Evolutionary conservation across 768 basidiomycete species (phyloP).

Genomic region (Russula virescens): DNA sequence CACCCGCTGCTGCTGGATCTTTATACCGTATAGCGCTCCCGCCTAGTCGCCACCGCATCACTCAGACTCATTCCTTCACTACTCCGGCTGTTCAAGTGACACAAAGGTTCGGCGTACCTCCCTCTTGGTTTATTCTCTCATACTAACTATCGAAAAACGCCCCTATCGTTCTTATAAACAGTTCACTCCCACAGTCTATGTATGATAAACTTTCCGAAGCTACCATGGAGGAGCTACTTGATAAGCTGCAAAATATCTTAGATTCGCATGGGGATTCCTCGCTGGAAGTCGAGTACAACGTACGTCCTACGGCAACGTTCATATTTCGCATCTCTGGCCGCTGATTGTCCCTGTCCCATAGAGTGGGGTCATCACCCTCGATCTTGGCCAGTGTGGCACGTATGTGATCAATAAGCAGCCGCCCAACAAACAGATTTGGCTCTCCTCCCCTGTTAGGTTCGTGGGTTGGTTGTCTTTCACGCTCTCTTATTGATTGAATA

Average conservation of each 20-base stretch:
- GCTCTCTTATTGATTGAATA: background rate
- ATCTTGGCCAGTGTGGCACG: slow-evolving; percentile 68
- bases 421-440: slow-evolving; percentile 96
- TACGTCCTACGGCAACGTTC: slow-evolving; percentile 40
- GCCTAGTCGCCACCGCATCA: background rate
- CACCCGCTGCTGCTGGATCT: background rate
- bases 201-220: slow-evolving; percentile 71
- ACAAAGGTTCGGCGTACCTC: slow-evolving; percentile 10
- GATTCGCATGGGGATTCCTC: slow-evolving; percentile 48
- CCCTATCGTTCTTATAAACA: background rate
- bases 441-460: slow-evolving; percentile 83
- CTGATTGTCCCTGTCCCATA: background rate
- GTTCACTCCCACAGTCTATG: slow-evolving; percentile 15
- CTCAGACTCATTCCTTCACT: slow-evolving; percentile 2
- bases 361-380: slow-evolving; percentile 89
- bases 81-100: slow-evolving; percentile 12
- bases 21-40: background rate
- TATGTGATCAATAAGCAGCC: slow-evolving; percentile 98
- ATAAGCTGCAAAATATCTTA: slow-evolving; percentile 67
- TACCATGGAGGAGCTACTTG: slow-evolving; percentile 73
- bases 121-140: background rate
- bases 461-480: slow-evolving; percentile 13
- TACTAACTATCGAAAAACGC: background rate
- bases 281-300: slow-evolving; percentile 82
- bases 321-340: slow-evolving; percentile 27